These are phyloP conservation scores for Candida silvatica DNA, from an alignment of 805 yeast genomes.

Conservation along the genomic window DNA sequence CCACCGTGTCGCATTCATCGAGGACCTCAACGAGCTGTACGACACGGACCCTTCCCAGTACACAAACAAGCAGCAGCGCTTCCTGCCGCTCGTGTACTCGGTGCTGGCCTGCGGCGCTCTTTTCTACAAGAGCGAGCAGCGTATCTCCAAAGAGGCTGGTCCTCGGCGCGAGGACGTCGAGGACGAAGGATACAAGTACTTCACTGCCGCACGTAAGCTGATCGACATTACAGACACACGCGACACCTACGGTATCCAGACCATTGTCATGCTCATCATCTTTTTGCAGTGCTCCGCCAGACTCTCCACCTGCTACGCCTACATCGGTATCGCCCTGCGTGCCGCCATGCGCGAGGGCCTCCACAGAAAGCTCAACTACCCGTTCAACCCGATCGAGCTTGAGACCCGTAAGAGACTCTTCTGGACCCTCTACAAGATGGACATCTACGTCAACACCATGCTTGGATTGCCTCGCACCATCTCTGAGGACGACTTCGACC, in stretches of 20 bases:
- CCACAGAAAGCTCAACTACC: constrained; percentile 61
- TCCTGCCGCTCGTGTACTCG: constrained; percentile 73
- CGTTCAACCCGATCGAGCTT: constrained; percentile 65
- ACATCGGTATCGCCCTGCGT: constrained; percentile 80
- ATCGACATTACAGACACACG: constrained; percentile 80
- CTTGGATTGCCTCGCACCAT: constrained; percentile 78
- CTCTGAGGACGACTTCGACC: constrained; percentile 75
- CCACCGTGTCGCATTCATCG: constrained; percentile 73
- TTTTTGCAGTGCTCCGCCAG: constrained; percentile 86
- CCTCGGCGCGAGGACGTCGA: constrained; percentile 33
- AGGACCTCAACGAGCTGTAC: constrained; percentile 67
- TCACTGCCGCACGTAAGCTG: constrained; percentile 69
- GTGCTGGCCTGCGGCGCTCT: constrained; percentile 87
- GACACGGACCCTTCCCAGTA: constrained; percentile 66
- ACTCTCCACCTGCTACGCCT: constrained; percentile 79
- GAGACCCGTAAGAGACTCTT: constrained; percentile 81
- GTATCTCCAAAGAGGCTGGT: constrained; percentile 14
- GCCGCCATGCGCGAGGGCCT: constrained; percentile 78
- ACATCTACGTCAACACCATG: constrained; percentile 79
- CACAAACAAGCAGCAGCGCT: constrained; percentile 64
- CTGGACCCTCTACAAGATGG: constrained; percentile 89
- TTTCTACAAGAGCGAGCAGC: constrained; percentile 46
- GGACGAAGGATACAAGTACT: constrained; percentile 75
- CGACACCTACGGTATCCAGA: constrained; percentile 75
- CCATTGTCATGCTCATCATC: constrained; percentile 77